Percentiles rank a stretch among this genome's conserved stretches.
phyloP scores from a whole-genome alignment of 257 asterid genomes.

The Thymus quinquecostatus region DNA sequence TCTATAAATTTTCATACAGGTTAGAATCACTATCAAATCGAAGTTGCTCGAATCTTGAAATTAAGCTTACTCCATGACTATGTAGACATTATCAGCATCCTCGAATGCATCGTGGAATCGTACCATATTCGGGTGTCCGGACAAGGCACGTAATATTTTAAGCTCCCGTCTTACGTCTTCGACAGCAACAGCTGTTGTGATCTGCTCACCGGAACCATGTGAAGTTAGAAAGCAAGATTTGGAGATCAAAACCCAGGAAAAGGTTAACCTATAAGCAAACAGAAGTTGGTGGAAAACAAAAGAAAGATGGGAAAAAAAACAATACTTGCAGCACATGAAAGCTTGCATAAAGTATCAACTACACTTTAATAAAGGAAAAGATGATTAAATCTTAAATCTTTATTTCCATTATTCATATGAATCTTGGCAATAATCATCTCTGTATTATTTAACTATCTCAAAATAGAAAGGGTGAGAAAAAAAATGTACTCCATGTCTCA shows the following conservation, averaged over 20 bases:
- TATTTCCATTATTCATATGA: neutral
- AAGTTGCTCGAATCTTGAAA: neutral
- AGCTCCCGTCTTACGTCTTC: constrained; percentile 77
- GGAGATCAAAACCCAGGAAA: neutral
- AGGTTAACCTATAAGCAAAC: constrained; percentile 1
- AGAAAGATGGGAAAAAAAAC: neutral
- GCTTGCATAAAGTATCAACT: neutral
- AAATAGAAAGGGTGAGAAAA: no score
- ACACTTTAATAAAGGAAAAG: neutral
- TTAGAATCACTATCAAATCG: neutral
- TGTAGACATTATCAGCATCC: constrained; percentile 64
- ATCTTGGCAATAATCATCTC: neutral
- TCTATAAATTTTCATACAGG: neutral
- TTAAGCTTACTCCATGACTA: constrained; percentile 72
- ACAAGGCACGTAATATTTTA: constrained; percentile 60
- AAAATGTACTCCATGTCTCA: no score
- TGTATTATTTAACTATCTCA: no score
- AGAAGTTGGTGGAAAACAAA: neutral
- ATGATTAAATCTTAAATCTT: neutral
- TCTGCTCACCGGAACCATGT: constrained; percentile 40
- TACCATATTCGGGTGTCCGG: constrained; percentile 57
- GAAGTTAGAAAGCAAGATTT: neutral
- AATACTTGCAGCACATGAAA: constrained; percentile 1
- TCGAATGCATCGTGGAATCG: constrained; percentile 68
- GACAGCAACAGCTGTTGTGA: constrained; percentile 66